Evolutionary conservation across 345 rosid species (phyloP).

Genomic region (Abelmoschus esculentus): DNA sequence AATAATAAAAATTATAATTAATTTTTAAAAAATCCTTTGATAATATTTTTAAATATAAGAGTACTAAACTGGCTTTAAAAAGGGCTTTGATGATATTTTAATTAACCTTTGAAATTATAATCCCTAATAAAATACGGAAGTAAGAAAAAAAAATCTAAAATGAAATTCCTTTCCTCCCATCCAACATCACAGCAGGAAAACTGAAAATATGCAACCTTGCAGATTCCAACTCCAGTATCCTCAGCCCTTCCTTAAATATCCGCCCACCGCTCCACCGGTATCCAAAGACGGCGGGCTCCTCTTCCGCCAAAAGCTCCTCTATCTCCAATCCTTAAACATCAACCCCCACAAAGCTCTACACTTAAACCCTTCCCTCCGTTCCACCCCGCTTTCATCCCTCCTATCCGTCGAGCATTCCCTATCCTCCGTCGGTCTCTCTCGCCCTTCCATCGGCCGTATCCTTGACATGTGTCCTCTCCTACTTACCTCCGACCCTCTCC

Average conservation of each 20-base stretch:
- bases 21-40: no score
- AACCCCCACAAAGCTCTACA: slow-evolving; percentile 60
- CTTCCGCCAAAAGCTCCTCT: slow-evolving; percentile 61
- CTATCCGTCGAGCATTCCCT: slow-evolving; percentile 50
- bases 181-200: no score
- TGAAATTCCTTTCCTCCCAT: no score
- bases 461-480: slow-evolving; percentile 74
- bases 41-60: no score
- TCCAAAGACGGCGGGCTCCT: slow-evolving; percentile 49
- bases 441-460: slow-evolving; percentile 55
- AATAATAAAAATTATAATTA: no score
- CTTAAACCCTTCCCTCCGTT: slow-evolving; percentile 66
- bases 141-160: no score
- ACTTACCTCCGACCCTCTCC: slow-evolving; percentile 63
- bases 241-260: not conserved
- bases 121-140: no score
- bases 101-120: no score
- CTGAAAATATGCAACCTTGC: not conserved
- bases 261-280: not conserved
- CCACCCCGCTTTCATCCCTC: slow-evolving; percentile 64
- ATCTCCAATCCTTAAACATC: slow-evolving; percentile 57
- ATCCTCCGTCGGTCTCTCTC: slow-evolving; percentile 54
- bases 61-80: no score
- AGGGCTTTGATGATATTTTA: no score
- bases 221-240: not conserved